A percentile compares a stretch with the other conserved stretches of the same genome.
phyloP scores from a whole-genome alignment of 495 filamentous ascomycete species.

The Apodospora peruviana region DNA sequence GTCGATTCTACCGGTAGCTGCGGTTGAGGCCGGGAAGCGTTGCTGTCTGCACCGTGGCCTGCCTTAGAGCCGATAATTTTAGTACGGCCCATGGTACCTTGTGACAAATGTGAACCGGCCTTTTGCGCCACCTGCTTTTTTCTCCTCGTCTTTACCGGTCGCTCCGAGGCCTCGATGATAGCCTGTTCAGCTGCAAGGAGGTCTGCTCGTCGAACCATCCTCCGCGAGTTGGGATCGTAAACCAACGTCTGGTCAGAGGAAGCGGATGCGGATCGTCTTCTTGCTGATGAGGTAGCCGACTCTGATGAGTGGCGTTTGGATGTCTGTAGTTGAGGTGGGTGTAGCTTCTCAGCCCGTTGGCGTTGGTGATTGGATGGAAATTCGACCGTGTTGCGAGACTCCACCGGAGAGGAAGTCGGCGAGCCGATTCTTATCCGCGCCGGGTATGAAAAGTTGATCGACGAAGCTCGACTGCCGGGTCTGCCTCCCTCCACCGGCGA shows the following conservation, averaged over 20 bases:
- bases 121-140: slow-evolving; percentile 42
- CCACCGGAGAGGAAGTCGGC: slow-evolving; percentile 19
- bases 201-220: slow-evolving; percentile 40
- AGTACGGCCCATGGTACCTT: slow-evolving; percentile 29
- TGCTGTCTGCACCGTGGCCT: slow-evolving; percentile 29
- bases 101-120: slow-evolving; percentile 28
- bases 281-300: slow-evolving; percentile 9
- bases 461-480: slow-evolving; percentile 56
- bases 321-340: slow-evolving; percentile 1
- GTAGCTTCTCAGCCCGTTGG: neutral
- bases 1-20: neutral
- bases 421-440: slow-evolving; percentile 32
- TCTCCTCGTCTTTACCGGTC: slow-evolving; percentile 45
- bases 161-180: slow-evolving; percentile 42
- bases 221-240: slow-evolving; percentile 54
- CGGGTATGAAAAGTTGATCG: slow-evolving; percentile 85
- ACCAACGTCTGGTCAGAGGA: slow-evolving; percentile 36
- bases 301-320: slow-evolving; percentile 1
- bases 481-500: slow-evolving; percentile 20
- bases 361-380: slow-evolving; percentile 1
- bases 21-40: slow-evolving; percentile 4
- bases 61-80: slow-evolving; percentile 21
- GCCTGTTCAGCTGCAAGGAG: slow-evolving; percentile 31
- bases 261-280: slow-evolving; percentile 16
- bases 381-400: slow-evolving; percentile 1